A percentile compares a stretch with the other conserved stretches of the same genome.
Conservation (phyloP, 1,284 basidiomycete genomes). For the Pseudozyma hubeiensis region DNA sequence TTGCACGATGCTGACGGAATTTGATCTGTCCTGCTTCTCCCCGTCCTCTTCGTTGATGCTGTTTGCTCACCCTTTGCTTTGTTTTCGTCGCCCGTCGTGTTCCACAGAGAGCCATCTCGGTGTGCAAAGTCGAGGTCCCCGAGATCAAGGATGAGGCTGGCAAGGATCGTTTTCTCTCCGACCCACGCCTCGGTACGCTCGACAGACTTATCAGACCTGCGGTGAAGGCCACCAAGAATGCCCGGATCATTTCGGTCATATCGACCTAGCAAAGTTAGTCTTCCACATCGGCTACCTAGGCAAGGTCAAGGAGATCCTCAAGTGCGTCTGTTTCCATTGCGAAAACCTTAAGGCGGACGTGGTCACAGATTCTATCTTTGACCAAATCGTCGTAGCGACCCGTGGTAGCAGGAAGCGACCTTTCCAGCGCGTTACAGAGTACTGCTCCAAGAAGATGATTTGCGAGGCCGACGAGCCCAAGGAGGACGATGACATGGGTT, state of each 20-base stretch:
- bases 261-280: slow-evolving; percentile 94
- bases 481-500: slow-evolving; percentile 65
- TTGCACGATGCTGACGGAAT: too few species aligned
- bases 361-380: slow-evolving; percentile 66
- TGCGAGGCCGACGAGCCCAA: slow-evolving; percentile 76
- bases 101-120: slow-evolving; percentile 89
- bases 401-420: slow-evolving; percentile 60
- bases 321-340: slow-evolving; percentile 98
- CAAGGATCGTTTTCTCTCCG: slow-evolving; percentile 94
- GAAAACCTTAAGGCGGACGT: slow-evolving; percentile 93
- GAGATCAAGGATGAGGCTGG: slow-evolving; percentile 94
- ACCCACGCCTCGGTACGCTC: slow-evolving; percentile 96
- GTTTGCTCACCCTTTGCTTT: too few species aligned
- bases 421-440: slow-evolving; percentile 67
- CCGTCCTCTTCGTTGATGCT: slow-evolving; percentile 1
- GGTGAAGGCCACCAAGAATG: slow-evolving; percentile 76
- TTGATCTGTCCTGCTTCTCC: too few species aligned
- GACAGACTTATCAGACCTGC: slow-evolving; percentile 99
- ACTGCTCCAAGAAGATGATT: slow-evolving; percentile 65
- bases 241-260: slow-evolving; percentile 98
- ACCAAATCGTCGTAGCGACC: slow-evolving; percentile 59
- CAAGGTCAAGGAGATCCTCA: slow-evolving; percentile 99
- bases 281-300: slow-evolving; percentile 97
- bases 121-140: slow-evolving; percentile 96
- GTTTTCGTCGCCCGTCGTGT: not conserved